These are phyloP conservation scores for Piper longum DNA, from an alignment of 164 flowering plant genomes.

Conservation along the genomic window DNA sequence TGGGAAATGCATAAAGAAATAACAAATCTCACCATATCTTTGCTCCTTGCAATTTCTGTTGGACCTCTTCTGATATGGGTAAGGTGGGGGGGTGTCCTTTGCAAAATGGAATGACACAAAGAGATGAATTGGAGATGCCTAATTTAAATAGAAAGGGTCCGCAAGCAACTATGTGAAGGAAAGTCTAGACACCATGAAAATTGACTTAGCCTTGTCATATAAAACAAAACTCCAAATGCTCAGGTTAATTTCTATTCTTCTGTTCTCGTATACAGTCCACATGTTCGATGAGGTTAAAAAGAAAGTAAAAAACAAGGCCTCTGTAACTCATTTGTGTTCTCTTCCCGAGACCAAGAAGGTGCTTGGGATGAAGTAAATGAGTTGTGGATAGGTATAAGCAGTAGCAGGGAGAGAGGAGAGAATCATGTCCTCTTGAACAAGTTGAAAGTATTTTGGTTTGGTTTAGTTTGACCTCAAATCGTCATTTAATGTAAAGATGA, in stretches of 20 bases:
- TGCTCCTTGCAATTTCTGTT: constrained; percentile 1
- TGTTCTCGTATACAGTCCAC: no score
- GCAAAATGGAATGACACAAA: constrained; percentile 1
- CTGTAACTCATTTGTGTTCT: no score
- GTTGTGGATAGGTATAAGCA: no score
- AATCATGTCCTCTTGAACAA: no score
- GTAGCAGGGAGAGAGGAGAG: no score
- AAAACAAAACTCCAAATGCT: neutral
- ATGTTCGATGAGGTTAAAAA: no score
- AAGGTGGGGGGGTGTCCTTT: constrained; percentile 2
- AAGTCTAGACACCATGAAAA: constrained; percentile 16
- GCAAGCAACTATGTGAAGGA: constrained; percentile 6
- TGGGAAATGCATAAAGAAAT: neutral
- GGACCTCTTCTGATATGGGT: constrained; percentile 5
- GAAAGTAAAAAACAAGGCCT: no score
- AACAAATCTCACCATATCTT: constrained; percentile 31
- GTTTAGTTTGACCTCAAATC: no score
- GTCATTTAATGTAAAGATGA: no score
- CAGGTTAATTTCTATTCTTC: neutral
- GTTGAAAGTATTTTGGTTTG: no score
- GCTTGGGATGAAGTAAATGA: no score
- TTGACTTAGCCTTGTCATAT: constrained; percentile 11
- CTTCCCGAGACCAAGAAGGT: no score
- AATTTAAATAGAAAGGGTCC: constrained; percentile 19
- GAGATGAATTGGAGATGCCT: constrained; percentile 13